Evolutionary conservation across 2,329 filamentous ascomycete genomes (phyloP), one percentile per base, ranked within the genome.

Genomic region (Penicillium sp.): DNA sequence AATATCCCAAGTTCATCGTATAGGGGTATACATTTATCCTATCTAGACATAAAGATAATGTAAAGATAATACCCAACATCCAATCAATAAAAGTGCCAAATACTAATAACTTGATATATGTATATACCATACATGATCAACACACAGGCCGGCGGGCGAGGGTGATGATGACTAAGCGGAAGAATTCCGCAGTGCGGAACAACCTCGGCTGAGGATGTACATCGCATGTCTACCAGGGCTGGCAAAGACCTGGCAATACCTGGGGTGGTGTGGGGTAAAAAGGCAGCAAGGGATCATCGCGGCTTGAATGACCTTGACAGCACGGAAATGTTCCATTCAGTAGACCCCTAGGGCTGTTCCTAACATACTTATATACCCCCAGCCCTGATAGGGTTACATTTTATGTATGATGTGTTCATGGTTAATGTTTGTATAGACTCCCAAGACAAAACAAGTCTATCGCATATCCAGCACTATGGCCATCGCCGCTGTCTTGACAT

Each of bases 381-480:
- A 22, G 22, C 22, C 22, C n/a, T n/a, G n/a, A n/a, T n/a, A n/a
- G n/a, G n/a, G n/a, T n/a, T n/a, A n/a, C n/a, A n/a, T n/a, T n/a
- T n/a, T n/a, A n/a, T n/a, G n/a, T n/a, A 22, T 22, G 22, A 22
- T 22, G 4, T 22, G 22, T 19, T 31, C 9, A 41, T 36, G 14
- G 26, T 6, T 26, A 28, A 28, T 30, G 8, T 11, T 22, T n/a
- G 14, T 22, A 31, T 12, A 41, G 17, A 19, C 19, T 35, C 26
- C 19, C 16, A n/a, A n/a, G n/a, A 26, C 25, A 26, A 33, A 36
- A n/a, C n/a, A 31, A 31, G n/a, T 47, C 16, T 31, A 52, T 17
- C 17, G 10, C 17, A 47, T 14, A 35, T 35, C 31, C 47, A 30
- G 25, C 41, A 61, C 19, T 42, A 72, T 72, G 70, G 68, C 69